Percentiles rank a stretch among this genome's conserved stretches.
Evolutionary conservation across 345 rosid genomes (phyloP).

Genomic region (Carallia brachiata): DNA sequence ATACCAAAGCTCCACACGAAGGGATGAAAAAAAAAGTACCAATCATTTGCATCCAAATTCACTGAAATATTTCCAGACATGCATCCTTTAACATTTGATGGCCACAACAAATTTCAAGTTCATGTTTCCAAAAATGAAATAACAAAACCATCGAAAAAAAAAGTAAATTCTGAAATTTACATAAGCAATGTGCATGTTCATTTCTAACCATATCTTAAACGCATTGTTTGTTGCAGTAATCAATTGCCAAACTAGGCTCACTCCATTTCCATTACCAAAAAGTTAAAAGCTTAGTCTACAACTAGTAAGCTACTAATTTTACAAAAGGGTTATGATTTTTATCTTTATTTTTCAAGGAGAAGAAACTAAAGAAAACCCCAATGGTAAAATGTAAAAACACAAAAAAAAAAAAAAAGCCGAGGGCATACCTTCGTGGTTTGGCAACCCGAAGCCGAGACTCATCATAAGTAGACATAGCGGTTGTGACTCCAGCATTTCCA

Average conservation of each 20-base stretch:
- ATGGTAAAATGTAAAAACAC: neutral
- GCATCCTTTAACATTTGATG: neutral
- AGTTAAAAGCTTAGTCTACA: too few species aligned
- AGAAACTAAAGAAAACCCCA: too few species aligned
- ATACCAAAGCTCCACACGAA: too few species aligned
- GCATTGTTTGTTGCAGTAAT: too few species aligned
- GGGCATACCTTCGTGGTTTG: constrained; percentile 45
- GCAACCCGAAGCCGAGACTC: constrained; percentile 36
- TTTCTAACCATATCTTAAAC: too few species aligned
- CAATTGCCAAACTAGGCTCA: too few species aligned
- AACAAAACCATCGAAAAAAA: neutral
- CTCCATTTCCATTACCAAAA: too few species aligned
- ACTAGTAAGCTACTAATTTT: too few species aligned
- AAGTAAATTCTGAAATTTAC: neutral
- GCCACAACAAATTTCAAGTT: neutral
- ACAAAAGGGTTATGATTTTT: too few species aligned
- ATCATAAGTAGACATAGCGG: constrained; percentile 23
- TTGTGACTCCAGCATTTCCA: constrained; percentile 23
- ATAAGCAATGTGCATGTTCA: neutral
- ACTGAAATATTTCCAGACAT: neutral
- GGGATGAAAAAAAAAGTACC: too few species aligned
- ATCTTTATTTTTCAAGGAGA: too few species aligned
- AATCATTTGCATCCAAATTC: too few species aligned
- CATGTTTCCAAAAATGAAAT: neutral
- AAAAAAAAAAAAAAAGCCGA: neutral